Percentiles rank a stretch among this genome's conserved stretches.
Evolutionary conservation across 345 rosid genomes (phyloP).

Genomic region (Adansonia digitata): DNA sequence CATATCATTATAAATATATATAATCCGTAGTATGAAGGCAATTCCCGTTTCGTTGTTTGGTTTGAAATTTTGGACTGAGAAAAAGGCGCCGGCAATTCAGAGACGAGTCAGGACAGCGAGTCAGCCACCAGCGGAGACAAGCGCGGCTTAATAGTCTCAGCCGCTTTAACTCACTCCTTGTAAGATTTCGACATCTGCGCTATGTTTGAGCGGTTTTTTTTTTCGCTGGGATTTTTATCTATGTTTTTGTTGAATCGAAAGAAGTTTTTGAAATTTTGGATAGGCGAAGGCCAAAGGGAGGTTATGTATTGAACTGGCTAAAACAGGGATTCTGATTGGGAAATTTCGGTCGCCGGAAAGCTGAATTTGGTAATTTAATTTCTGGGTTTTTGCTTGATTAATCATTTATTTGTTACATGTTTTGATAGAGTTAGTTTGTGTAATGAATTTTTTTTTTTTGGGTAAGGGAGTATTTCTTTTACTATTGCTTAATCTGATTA

Average conservation of each 20-base stretch:
- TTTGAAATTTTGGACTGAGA: conserved; percentile 28
- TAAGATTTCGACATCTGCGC: background rate
- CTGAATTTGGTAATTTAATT: background rate
- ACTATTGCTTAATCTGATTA: background rate
- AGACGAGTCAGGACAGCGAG: conserved; percentile 7
- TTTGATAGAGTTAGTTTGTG: background rate
- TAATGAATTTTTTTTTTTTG: background rate
- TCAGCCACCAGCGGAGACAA: background rate
- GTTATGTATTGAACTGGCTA: conserved; percentile 7
- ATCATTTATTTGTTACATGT: background rate
- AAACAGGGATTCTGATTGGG: conserved; percentile 15
- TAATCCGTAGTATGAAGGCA: background rate
- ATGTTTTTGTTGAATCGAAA: background rate
- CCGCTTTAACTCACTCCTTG: background rate
- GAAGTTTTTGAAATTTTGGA: background rate
- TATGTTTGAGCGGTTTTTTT: background rate
- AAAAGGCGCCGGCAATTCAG: conserved; percentile 34
- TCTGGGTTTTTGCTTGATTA: background rate
- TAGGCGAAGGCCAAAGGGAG: conserved; percentile 6
- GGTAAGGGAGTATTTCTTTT: background rate
- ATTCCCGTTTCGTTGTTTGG: background rate
- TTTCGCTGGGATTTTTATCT: background rate
- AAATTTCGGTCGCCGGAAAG: conserved; percentile 17
- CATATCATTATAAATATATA: background rate
- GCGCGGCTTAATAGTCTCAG: background rate